Base-by-base conservation (phyloP, 352 stramenopile genomes). In the Halophytophthora polymorphica region DNA sequence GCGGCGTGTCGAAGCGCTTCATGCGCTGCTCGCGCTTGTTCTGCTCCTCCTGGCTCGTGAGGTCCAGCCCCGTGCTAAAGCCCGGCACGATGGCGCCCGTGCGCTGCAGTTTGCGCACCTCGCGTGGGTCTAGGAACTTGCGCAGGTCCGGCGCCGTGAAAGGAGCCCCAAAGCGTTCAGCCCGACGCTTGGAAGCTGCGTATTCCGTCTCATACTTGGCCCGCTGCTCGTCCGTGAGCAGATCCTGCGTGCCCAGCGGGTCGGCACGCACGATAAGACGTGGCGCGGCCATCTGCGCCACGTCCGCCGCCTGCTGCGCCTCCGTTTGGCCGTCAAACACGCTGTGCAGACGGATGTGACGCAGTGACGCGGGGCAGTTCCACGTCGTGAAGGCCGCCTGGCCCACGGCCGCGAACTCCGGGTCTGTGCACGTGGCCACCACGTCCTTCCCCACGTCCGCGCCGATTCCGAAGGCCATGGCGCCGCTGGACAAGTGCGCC, bases 91-190 rank as follows among this genome's bases (percentile, higher is more conserved):
- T 75, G 0, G 63, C 73, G 17, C 83, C 83, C 1, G 76, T 86
- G 28, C 83, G 81, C 53, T 94, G 83, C 33, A 92, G 59, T 28
- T 83, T 78, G 37, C 81, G 71, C 43, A 94, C 67, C 18, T 84
- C 76, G 54, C 87, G 83, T 5, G 83, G 77, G 50, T 94, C 81
- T 13, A 94, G 31, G 49, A 89, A 90, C 64, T 88, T 83, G 50
- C 88, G 88, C 18, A 90, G 62, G 41, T 83, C 65, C 0, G 81
- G 81, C 2, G 71, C 47, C n/a, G 69, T 54, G 45, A 88, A 90
- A 18, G 54, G 57, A 18, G 69, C 76, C n/a, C 73, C 73, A 59
- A 94, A 94, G 34, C 81, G 75, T 38, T 86, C 66, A 0, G 70
- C 69, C 19, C 83, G 79, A n/a, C 65, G 63, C 45, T 82, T 73